These are phyloP conservation scores for Saitozyma podzolica DNA, from an alignment of 768 basidiomycete species.

Conservation along the genomic window DNA sequence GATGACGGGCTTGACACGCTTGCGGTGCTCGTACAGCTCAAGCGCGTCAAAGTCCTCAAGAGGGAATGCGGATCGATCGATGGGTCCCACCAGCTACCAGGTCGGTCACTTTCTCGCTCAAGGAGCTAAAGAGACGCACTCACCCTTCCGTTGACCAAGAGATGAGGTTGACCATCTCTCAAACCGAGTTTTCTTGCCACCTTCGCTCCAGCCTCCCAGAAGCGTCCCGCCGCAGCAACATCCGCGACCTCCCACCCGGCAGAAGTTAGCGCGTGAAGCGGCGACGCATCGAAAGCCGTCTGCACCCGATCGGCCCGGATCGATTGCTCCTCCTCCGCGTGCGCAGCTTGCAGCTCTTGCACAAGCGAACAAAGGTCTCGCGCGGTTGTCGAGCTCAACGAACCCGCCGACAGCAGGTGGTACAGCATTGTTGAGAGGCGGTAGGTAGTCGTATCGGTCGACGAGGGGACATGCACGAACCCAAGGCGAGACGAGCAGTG, in stretches of 20 bases:
- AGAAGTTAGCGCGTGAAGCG: conserved; percentile 26
- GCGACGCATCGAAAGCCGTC: background rate
- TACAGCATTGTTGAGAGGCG: conserved; percentile 46
- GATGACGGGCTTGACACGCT: conserved; percentile 69
- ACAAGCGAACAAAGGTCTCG: too few species aligned
- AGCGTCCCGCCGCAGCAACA: conserved; percentile 32
- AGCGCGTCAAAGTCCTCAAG: conserved; percentile 72
- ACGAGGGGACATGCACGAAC: conserved; percentile 66
- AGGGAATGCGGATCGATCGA: conserved; percentile 63
- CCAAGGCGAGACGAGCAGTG: conserved; percentile 59
- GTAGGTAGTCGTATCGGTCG: conserved; percentile 54
- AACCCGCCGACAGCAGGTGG: conserved; percentile 39
- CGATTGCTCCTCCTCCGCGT: too few species aligned
- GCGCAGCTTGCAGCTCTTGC: too few species aligned
- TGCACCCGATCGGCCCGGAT: too few species aligned
- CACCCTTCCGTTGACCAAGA: conserved; percentile 83
- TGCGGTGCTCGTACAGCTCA: conserved; percentile 70
- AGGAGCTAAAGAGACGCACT: conserved; percentile 40
- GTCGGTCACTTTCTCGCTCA: background rate
- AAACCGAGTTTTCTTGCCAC: conserved; percentile 64
- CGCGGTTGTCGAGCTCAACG: conserved; percentile 25
- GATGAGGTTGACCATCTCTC: conserved; percentile 61
- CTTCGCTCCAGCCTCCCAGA: conserved; percentile 38
- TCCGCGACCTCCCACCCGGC: conserved; percentile 21
- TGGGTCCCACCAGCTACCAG: conserved; percentile 72